Percentiles rank a stretch among this genome's conserved stretches.
phyloP scores from a whole-genome alignment of 163 green algal genomes.

The Scenedesmus sp. region DNA sequence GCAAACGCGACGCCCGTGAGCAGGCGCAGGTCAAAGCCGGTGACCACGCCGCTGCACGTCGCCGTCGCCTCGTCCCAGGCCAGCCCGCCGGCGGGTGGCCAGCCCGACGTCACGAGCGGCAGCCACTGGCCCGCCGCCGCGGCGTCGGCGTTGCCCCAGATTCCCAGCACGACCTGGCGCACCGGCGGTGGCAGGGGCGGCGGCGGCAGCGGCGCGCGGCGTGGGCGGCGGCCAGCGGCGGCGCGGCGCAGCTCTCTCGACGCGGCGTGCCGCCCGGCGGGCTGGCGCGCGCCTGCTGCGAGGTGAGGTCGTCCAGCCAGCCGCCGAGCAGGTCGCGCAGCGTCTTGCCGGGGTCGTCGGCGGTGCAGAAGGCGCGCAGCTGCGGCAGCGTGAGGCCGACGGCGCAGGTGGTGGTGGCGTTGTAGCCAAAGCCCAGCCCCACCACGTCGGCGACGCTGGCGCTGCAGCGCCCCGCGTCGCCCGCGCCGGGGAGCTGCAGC shows the following conservation, averaged over 20 bases:
- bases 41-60: constrained; percentile 51
- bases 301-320: constrained; percentile 20
- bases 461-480: constrained; percentile 43
- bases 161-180: constrained; percentile 44
- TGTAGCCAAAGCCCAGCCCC: constrained; percentile 50
- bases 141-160: constrained; percentile 60
- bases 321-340: constrained; percentile 18
- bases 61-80: constrained; percentile 20
- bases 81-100: constrained; percentile 36
- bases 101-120: constrained; percentile 44
- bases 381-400: constrained; percentile 37
- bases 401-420: constrained; percentile 53
- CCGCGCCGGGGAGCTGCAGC: constrained; percentile 45
- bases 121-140: constrained; percentile 33
- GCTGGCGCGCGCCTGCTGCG: constrained; percentile 1
- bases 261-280: too few relatives aligned
- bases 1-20: constrained; percentile 55
- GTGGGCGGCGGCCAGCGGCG: too few relatives aligned
- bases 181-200: too few relatives aligned
- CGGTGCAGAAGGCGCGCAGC: constrained; percentile 51
- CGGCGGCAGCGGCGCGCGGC: neutral
- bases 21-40: constrained; percentile 56
- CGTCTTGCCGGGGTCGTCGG: neutral
- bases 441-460: neutral
- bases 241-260: too few relatives aligned